A percentile compares a stretch with the other conserved stretches of the same genome.
Evolutionary conservation across 257 asterid genomes (phyloP).

Genomic region (Cinchona pubescens): DNA sequence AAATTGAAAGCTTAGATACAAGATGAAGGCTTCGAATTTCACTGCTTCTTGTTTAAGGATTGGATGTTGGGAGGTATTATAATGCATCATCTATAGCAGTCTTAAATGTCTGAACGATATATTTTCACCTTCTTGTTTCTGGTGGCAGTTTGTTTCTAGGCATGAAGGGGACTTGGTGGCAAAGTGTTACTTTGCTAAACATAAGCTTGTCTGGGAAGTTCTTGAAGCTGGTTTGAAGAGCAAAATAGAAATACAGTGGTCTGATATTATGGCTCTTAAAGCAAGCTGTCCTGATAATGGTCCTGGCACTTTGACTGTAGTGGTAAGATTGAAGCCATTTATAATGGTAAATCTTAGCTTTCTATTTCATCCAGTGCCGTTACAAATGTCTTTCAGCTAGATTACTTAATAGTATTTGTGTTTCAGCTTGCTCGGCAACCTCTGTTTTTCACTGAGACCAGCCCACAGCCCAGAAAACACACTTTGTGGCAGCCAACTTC

Average conservation of each 20-base stretch:
- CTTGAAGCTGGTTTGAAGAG: slow-evolving; percentile 82
- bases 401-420: slow-evolving; percentile 15
- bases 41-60: slow-evolving; percentile 58
- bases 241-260: slow-evolving; percentile 87
- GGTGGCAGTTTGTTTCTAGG: slow-evolving; percentile 64
- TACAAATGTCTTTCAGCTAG: not conserved
- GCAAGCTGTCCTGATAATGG: slow-evolving; percentile 60
- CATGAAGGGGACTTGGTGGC: slow-evolving; percentile 90
- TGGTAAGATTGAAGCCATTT: slow-evolving; percentile 41
- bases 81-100: slow-evolving; percentile 8
- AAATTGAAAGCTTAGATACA: no score
- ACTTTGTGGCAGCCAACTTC: slow-evolving; percentile 73
- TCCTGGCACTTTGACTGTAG: slow-evolving; percentile 55
- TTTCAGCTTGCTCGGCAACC: slow-evolving; percentile 71
- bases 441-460: slow-evolving; percentile 64
- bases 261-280: slow-evolving; percentile 64
- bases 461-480: slow-evolving; percentile 90
- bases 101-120: slow-evolving; percentile 1
- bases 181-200: slow-evolving; percentile 88
- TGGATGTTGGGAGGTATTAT: slow-evolving; percentile 84
- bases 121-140: slow-evolving; percentile 32
- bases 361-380: slow-evolving; percentile 5
- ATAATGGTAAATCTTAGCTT: not conserved
- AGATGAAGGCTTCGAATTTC: slow-evolving; percentile 79
- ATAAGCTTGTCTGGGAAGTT: slow-evolving; percentile 92